Percentiles rank a stretch among this genome's conserved stretches.
phyloP scores from a whole-genome alignment of 2,329 filamentous ascomycete genomes.

The Colletotrichum acutatum region DNA sequence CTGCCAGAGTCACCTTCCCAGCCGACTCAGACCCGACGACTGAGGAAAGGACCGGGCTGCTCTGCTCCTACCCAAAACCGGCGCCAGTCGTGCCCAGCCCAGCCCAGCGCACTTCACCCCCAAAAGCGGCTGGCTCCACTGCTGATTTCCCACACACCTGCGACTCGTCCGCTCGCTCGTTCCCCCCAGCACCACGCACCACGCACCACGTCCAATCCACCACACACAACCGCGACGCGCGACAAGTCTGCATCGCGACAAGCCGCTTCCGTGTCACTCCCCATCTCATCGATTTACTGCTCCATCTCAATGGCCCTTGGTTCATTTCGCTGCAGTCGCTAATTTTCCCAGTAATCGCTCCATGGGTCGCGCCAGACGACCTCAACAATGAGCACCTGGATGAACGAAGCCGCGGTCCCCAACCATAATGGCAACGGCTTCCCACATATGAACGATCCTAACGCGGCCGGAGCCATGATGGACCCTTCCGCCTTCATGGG shows the following conservation, averaged over 20 bases:
- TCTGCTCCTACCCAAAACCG: neutral
- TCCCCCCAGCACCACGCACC: conserved; percentile 16
- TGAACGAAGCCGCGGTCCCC: conserved; percentile 75
- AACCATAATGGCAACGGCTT: conserved; percentile 79
- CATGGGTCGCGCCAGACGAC: conserved; percentile 60
- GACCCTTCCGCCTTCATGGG: conserved; percentile 73
- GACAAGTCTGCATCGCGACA: conserved; percentile 34
- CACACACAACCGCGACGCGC: conserved; percentile 38
- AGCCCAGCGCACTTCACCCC: neutral
- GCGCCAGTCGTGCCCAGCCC: neutral
- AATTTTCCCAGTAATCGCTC: conserved; percentile 55
- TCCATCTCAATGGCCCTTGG: conserved; percentile 57
- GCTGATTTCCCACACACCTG: conserved; percentile 28
- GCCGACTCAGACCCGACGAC: neutral
- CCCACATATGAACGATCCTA: conserved; percentile 72
- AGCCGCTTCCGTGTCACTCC: conserved; percentile 55
- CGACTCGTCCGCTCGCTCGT: conserved; percentile 29
- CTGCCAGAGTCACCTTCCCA: neutral
- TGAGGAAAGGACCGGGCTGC: neutral
- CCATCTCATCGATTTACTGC: conserved; percentile 12
- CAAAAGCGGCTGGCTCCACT: conserved; percentile 33
- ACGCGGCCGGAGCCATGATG: conserved; percentile 68
- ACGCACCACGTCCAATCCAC: conserved; percentile 42
- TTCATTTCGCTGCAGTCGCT: conserved; percentile 54
- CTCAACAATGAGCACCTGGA: conserved; percentile 77